Evolutionary conservation across 2,329 filamentous ascomycete genomes (phyloP).

Genomic region (Fusarium metavorans): DNA sequence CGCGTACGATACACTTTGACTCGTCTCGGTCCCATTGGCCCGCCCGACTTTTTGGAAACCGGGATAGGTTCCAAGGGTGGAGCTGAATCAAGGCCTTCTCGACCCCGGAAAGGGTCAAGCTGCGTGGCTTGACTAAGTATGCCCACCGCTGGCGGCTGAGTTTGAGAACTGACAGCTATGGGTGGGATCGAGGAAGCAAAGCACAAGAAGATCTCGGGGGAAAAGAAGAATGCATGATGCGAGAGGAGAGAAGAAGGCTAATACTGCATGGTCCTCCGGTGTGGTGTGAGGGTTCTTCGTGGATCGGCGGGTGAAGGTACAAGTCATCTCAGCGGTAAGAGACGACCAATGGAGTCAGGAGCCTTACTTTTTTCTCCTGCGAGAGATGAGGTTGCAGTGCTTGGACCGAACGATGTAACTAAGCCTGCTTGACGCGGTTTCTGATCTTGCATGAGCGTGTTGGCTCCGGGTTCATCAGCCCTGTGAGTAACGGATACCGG

Average conservation of each 20-base stretch:
- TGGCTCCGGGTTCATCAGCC: background rate
- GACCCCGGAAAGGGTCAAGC: constrained; percentile 21
- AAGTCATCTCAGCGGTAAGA: background rate
- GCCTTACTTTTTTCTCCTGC: background rate
- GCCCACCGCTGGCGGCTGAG: background rate
- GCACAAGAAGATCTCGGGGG: background rate
- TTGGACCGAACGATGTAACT: constrained; percentile 17
- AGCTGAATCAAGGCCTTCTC: constrained; percentile 5
- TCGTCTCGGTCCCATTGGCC: constrained; percentile 8
- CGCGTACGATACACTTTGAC: background rate
- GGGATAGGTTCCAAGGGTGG: constrained; percentile 9
- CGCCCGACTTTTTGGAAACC: constrained; percentile 11
- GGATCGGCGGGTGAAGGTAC: background rate
- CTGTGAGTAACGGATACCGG: constrained; percentile 1
- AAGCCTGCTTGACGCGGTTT: constrained; percentile 7
- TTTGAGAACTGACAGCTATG: background rate
- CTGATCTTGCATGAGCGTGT: constrained; percentile 24
- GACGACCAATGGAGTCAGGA: background rate
- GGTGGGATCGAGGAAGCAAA: background rate
- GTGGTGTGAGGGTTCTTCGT: background rate
- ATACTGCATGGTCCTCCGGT: background rate
- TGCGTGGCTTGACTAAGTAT: constrained; percentile 6
- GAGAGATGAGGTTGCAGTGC: constrained; percentile 19
- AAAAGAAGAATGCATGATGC: background rate
- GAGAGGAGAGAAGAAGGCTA: constrained; percentile 25